Base-by-base conservation (phyloP, 179 eudicot genomes). In the Camellia oleifera region DNA sequence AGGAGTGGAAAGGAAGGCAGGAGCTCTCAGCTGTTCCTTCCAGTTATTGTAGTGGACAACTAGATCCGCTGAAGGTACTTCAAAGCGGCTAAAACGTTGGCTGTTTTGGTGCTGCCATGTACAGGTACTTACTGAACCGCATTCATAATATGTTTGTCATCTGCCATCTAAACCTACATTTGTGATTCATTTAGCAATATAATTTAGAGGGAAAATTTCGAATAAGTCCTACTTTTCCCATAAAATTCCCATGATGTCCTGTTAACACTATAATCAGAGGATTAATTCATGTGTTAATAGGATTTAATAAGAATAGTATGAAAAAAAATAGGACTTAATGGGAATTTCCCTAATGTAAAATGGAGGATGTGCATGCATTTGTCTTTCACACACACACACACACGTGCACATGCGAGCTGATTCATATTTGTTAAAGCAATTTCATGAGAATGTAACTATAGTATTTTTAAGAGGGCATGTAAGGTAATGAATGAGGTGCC, bases 21-120 rank as follows among this genome's bases (percentile, higher is more conserved):
- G 52, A 48, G 52, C 52, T 94, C 77, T 91, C 91, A 76, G 87
- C 95, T 48, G 98, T 95, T 85, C 90, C 94, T 74, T 94, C 98
- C 18, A 93, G 97, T 65, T 94, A 94, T 71, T 90, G 92, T 85
- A 95, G 95, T 65, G 97, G 98, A 53, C 94, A 86, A 82, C 98
- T 94, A 81, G 97, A 89, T 88, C 98, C 94, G 78, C 85, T 64
- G 74, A 88, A 78, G 80, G 92, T 92, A 74, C 86, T 92, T 78
- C 78, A 53, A 13, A 82, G 88, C 72, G 72, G 82, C 87, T 90
- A 82, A 87, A 79, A 64, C 67, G 17, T 72, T 61, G 45, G 62
- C 78, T 78, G 77, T 40, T 85, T 75, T 77, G 70, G 71, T 48
- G 45, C 79, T 56, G 69, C 46, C 44, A 69, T 91, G 92, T 90